Base-by-base conservation (phyloP, 805 yeast species). In the Cyberlindnera bimundalis region DNA sequence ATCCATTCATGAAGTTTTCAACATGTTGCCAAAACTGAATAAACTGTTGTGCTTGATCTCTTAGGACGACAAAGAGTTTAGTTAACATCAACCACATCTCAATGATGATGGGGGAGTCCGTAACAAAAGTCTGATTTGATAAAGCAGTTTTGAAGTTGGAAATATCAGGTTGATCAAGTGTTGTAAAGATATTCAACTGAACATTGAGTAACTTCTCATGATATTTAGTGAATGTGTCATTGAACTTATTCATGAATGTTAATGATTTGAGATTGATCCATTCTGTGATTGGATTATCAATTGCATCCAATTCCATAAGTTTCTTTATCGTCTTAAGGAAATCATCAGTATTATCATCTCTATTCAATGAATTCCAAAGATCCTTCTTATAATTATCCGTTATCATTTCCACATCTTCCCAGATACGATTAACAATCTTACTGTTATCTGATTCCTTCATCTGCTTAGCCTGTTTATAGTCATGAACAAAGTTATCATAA, bases 241-340 rank as follows among this genome's bases (percentile, higher is more conserved):
- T 61, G 23, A 78, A 60, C 37, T 64, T 61, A 2, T 53, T 47
- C 7, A 61, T 57, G 43, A 78, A 66, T 15, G 56, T 57, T 18
- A 65, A 62, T 33, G 70, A 68, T 51, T 74, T 81, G 15, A 73
- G 61, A 30, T 71, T 64, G 21, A 84, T 70, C 79, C 88, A 84
- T 39, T 73, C 77, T 17, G 70, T 56, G 6, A 83, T 74, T 5
- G 91, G 91, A 55, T 78, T 81, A 41, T 76, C 80, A 33, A 67
- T 71, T 2, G 74, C 71, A n/a, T 80, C 83, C 25, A 84, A 62
- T 46, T 82, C 86, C 33, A 80, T 59, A 25, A 84, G 63, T 48
- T 73, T 75, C n/a, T 72, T 67, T 18, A 82, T 72, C 11, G 70
- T 54, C 10, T 67, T 64, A 16, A 73, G 51, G 43, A 74, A 70